Percentiles rank a stretch among this genome's conserved stretches.
Evolutionary conservation across 129 eudicot genomes (phyloP).

Genomic region (Centrapalus pauciflorus): DNA sequence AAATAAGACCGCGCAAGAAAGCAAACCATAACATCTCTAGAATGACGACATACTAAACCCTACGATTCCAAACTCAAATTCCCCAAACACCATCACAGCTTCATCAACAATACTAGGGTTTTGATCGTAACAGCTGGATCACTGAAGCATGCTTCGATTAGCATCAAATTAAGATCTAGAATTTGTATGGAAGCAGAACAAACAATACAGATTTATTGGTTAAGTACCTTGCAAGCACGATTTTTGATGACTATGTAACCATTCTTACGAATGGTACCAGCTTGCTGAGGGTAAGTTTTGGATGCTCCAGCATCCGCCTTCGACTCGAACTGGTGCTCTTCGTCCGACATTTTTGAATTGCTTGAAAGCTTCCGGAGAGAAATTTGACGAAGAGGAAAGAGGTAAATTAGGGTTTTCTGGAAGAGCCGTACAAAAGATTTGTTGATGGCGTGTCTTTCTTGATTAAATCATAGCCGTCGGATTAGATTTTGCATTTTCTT

Average conservation of each 20-base stretch:
- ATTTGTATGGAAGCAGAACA: not conserved
- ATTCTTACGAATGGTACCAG: constrained; percentile 45
- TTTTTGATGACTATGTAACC: constrained; percentile 43
- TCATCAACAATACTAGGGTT: not conserved
- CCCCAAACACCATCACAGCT: not conserved
- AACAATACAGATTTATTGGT: not conserved
- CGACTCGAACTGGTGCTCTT: constrained; percentile 46
- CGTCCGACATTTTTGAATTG: constrained; percentile 32
- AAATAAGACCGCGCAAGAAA: not conserved
- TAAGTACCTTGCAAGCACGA: constrained; percentile 45
- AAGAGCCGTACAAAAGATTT: constrained; percentile 2
- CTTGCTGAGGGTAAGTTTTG: constrained; percentile 48
- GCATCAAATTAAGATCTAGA: not conserved
- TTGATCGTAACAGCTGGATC: not conserved
- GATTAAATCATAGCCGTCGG: constrained; percentile 1
- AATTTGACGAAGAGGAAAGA: not conserved
- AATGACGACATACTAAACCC: not conserved
- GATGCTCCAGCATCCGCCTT: constrained; percentile 51
- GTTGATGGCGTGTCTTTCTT: not conserved
- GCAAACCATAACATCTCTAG: not conserved
- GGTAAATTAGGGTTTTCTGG: no score
- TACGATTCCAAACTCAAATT: not conserved
- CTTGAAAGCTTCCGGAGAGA: not conserved
- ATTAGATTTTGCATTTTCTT: not conserved
- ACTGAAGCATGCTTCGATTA: not conserved